Conservation (phyloP, 441 rosid genomes). For the Erodium trifolium region DNA sequence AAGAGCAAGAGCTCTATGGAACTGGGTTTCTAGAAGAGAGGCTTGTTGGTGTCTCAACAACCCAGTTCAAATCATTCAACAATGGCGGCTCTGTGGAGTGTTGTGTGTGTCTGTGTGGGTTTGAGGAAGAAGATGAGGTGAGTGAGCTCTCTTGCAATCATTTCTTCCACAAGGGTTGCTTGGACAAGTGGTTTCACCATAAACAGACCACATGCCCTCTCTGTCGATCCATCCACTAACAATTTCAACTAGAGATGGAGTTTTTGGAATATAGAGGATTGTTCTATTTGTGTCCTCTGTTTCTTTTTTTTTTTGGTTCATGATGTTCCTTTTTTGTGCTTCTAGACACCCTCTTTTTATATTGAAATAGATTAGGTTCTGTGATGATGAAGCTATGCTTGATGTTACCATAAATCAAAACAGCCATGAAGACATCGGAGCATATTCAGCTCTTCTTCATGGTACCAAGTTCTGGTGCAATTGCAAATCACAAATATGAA, state of each 20-base stretch:
- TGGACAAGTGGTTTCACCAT: constrained; percentile 68
- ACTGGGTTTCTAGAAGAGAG: constrained; percentile 23
- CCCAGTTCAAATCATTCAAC: constrained; percentile 39
- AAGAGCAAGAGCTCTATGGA: constrained; percentile 1
- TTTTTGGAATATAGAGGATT: background rate
- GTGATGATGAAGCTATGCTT: no score
- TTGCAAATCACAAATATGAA: no score
- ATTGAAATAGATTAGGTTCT: no score
- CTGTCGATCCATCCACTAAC: constrained; percentile 64
- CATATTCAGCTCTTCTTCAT: no score
- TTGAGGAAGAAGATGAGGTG: constrained; percentile 68
- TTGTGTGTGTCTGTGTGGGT: constrained; percentile 71
- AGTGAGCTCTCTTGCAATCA: constrained; percentile 81
- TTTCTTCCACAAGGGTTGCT: constrained; percentile 64
- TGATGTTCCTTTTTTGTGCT: no score
- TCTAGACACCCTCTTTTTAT: no score
- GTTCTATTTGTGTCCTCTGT: background rate
- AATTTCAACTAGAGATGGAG: background rate
- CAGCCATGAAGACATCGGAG: no score
- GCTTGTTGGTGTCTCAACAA: constrained; percentile 48
- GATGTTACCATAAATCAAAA: no score
- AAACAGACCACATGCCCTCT: constrained; percentile 62
- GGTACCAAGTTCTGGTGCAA: no score
- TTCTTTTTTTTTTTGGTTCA: no score
- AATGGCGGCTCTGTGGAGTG: constrained; percentile 32